phyloP scores from a whole-genome alignment of 352 stramenopile species.

The Phytophthora ohioensis region DNA sequence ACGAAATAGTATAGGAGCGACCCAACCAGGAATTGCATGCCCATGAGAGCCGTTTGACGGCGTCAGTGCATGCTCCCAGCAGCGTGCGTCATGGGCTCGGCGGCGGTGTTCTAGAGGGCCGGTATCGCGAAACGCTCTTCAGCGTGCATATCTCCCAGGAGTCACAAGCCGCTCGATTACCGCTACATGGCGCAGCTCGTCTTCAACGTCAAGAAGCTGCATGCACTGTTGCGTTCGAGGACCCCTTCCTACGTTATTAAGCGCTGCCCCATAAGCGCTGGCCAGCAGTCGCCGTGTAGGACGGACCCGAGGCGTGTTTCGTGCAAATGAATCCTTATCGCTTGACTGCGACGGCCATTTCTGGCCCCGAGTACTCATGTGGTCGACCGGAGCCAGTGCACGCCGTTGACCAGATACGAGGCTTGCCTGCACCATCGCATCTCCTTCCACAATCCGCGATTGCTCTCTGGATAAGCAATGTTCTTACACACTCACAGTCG shows the following conservation, averaged over 20 bases:
- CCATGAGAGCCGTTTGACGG: not conserved
- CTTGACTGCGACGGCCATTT: not conserved
- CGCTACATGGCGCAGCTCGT: not conserved
- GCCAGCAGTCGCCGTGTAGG: not conserved
- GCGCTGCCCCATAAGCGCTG: not conserved
- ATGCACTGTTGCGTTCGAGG: not conserved
- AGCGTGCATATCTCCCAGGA: not conserved
- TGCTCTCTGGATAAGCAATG: not conserved
- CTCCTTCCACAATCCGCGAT: constrained; percentile 4
- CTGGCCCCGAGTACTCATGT: not conserved
- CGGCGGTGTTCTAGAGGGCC: not conserved
- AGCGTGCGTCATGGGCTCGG: not conserved
- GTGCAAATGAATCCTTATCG: constrained; percentile 5
- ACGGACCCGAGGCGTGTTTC: not conserved
- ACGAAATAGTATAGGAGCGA: too few relatives aligned
- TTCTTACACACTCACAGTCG: not conserved
- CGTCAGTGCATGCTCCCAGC: too few relatives aligned
- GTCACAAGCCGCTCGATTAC: not conserved
- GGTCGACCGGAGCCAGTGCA: constrained; percentile 11
- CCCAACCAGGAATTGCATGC: too few relatives aligned
- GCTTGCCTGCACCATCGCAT: constrained; percentile 1
- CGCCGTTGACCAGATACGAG: constrained; percentile 10
- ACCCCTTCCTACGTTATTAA: not conserved
- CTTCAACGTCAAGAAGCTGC: not conserved
- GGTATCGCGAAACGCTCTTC: constrained; percentile 1